Evolutionary conservation across 2,329 filamentous ascomycete species (phyloP).

Genomic region (Botrytis fragariae): DNA sequence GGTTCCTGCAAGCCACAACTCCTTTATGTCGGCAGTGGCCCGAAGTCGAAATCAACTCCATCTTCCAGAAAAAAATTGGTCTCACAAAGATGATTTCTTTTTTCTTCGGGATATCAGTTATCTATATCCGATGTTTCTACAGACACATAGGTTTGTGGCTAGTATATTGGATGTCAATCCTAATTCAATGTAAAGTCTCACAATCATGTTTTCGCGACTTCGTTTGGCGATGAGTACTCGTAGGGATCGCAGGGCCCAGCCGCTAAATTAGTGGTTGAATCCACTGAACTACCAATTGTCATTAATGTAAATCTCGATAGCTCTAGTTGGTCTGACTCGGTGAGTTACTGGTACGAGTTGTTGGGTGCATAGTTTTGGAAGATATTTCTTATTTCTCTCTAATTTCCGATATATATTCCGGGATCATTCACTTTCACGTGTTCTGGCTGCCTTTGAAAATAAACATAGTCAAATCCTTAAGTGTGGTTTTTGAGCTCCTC

Average conservation of each 20-base stretch:
- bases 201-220: not conserved
- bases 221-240: not conserved
- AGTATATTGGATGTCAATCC: not conserved
- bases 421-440: not conserved
- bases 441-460: not conserved
- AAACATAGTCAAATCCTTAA: not conserved
- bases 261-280: not conserved
- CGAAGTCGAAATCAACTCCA: not conserved
- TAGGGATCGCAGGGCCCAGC: not conserved
- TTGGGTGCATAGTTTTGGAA: not conserved
- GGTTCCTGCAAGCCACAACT: not conserved
- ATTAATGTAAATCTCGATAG: not conserved
- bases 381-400: not conserved
- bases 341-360: not conserved
- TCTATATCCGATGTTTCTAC: not conserved
- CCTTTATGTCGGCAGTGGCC: not conserved
- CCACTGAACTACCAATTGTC: not conserved
- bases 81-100: not conserved
- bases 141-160: not conserved
- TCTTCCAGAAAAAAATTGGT: too few relatives aligned
- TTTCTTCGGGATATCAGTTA: not conserved
- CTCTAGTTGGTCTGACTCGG: not conserved
- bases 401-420: not conserved
- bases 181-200: not conserved
- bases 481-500: not conserved